Conservation (phyloP, 441 rosid species). For the Syzygium malaccense region DNA sequence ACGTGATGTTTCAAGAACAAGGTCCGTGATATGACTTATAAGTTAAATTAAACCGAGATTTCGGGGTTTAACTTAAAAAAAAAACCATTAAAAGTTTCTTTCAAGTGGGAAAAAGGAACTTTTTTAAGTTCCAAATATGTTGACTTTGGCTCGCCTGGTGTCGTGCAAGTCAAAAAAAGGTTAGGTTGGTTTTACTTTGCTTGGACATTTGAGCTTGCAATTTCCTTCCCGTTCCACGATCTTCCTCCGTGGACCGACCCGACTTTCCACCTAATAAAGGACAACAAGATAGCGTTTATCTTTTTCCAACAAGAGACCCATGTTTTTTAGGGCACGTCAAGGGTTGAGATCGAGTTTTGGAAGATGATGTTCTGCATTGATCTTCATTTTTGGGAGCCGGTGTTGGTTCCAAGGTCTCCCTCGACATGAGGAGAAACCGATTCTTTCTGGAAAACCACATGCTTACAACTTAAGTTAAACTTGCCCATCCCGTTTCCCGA, state of each 20-base stretch:
- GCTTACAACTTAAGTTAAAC: background rate
- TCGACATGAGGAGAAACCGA: background rate
- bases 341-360: background rate
- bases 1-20: background rate
- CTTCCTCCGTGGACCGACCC: background rate
- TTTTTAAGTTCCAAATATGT: background rate
- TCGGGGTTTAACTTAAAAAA: background rate
- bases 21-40: background rate
- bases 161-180: background rate
- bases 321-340: background rate
- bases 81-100: background rate
- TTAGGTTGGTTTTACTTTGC: background rate
- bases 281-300: background rate
- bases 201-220: background rate
- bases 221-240: background rate
- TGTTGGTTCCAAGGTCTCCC: background rate
- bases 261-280: background rate
- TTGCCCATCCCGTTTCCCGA: background rate
- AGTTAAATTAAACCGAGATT: background rate
- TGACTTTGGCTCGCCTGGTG: background rate
- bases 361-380: background rate
- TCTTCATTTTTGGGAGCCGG: background rate
- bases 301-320: background rate
- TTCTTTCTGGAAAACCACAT: background rate
- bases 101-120: background rate